Conservation (phyloP, 179 eudicot genomes). For the Spergularia azorica region DNA sequence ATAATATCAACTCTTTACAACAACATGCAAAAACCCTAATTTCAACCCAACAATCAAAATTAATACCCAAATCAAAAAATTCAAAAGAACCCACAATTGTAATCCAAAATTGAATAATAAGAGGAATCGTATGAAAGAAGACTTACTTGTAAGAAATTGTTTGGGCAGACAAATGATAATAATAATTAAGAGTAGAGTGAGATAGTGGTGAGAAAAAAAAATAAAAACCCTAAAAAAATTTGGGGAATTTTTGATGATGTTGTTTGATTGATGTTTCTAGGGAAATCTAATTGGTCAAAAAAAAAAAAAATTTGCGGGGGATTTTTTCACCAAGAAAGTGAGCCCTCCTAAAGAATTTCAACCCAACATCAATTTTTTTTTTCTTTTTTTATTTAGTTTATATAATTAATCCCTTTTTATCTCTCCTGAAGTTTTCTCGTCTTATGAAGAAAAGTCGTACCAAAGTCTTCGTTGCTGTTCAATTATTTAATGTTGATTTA, state of each 20-base stretch:
- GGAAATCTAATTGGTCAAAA: conserved; percentile 15
- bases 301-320: neutral
- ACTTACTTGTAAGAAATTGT: conserved; percentile 26
- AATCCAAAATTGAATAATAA: neutral
- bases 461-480: conserved; percentile 7
- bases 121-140: conserved; percentile 9
- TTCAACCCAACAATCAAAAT: conserved; percentile 4
- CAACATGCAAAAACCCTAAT: conserved; percentile 42
- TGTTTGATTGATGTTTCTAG: neutral
- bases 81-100: neutral
- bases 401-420: neutral
- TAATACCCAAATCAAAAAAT: conserved; percentile 9
- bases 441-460: conserved; percentile 16
- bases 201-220: neutral
- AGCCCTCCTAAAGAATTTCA: neutral
- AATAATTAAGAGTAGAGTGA: neutral
- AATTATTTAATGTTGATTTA: neutral
- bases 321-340: neutral
- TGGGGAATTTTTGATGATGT: neutral
- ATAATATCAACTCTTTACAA: neutral
- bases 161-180: conserved; percentile 5
- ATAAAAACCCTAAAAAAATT: conserved; percentile 16
- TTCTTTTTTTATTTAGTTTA: neutral
- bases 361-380: neutral
- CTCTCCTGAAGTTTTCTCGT: neutral